Evolutionary conservation across 805 yeast genomes (phyloP).

Genomic region (Sugiyamaella valdiviana): DNA sequence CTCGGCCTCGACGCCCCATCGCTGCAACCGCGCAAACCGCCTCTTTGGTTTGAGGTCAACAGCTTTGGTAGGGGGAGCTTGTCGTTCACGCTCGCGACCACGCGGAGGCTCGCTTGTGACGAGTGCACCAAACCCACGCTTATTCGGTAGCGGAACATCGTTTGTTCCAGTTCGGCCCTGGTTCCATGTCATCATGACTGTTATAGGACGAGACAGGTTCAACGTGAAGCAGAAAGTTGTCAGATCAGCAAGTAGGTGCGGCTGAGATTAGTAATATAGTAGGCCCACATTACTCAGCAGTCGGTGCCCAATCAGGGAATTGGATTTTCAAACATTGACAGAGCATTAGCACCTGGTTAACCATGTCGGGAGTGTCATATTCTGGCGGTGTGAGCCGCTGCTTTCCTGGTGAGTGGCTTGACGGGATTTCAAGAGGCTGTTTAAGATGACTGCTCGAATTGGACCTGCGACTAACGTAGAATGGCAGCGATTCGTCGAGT

Average conservation of each 20-base stretch:
- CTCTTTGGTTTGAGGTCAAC: background rate
- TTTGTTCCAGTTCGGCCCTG: constrained; percentile 4
- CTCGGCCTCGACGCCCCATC: constrained; percentile 28
- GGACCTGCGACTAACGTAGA: constrained; percentile 19
- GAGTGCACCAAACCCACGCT: background rate
- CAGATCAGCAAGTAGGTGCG: background rate
- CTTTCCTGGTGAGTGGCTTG: constrained; percentile 34
- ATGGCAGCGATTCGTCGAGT: constrained; percentile 43
- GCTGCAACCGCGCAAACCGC: constrained; percentile 12
- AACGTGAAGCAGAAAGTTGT: background rate
- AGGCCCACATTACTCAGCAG: no score
- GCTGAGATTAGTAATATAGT: no score
- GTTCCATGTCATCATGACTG: background rate
- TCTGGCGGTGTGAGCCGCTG: constrained; percentile 44
- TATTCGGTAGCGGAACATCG: constrained; percentile 5
- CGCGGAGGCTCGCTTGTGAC: background rate
- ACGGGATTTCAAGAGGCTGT: background rate
- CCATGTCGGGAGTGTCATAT: constrained; percentile 36
- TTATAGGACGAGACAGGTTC: background rate
- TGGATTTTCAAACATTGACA: constrained; percentile 1
- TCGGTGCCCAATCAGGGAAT: background rate
- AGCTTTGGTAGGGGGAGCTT: constrained; percentile 1
- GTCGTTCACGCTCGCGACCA: background rate
- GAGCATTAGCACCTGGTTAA: background rate
- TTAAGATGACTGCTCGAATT: background rate